Percentiles rank a stretch among this genome's conserved stretches.
These are phyloP conservation scores for Conticribra weissflogii DNA, from an alignment of 108 stramenopile species.

Conservation along the genomic window DNA sequence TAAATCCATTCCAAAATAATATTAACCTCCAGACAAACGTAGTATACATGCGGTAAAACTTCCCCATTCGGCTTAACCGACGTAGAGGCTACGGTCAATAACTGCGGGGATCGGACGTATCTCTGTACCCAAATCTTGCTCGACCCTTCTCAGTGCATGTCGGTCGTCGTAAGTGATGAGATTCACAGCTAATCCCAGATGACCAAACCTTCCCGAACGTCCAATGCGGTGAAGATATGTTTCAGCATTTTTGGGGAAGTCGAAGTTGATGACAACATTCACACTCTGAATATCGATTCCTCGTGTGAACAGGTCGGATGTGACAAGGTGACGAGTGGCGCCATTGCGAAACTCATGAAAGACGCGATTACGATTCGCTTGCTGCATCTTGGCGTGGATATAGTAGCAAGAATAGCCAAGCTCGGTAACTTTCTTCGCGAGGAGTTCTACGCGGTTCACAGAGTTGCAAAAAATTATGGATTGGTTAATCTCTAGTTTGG, in stretches of 20 bases:
- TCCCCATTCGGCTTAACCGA: conserved; percentile 67
- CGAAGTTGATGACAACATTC: conserved; percentile 99
- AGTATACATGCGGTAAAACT: conserved; percentile 12
- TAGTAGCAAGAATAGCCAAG: conserved; percentile 99
- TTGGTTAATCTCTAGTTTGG: conserved; percentile 98
- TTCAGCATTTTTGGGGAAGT: conserved; percentile 98
- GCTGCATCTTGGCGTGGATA: conserved; percentile 99
- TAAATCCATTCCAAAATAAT: no score
- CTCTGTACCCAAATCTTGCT: conserved; percentile 97
- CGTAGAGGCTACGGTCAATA: conserved; percentile 97
- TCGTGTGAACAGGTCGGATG: conserved; percentile 96
- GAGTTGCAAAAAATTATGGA: conserved; percentile 99
- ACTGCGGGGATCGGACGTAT: conserved; percentile 95
- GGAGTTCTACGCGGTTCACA: conserved; percentile 97
- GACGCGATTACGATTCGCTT: conserved; percentile 96
- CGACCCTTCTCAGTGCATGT: conserved; percentile 79
- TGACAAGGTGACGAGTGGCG: conserved; percentile 97
- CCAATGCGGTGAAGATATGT: conserved; percentile 99
- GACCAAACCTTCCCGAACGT: conserved; percentile 97
- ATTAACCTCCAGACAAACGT: no score
- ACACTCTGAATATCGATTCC: conserved; percentile 99
- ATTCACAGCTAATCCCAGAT: conserved; percentile 97
- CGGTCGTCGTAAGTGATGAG: conserved; percentile 97
- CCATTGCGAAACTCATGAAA: conserved; percentile 99
- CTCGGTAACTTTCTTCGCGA: conserved; percentile 99